Conservation (phyloP, 108 stramenopile genomes). For the Fragilariopsis cylindrus region DNA sequence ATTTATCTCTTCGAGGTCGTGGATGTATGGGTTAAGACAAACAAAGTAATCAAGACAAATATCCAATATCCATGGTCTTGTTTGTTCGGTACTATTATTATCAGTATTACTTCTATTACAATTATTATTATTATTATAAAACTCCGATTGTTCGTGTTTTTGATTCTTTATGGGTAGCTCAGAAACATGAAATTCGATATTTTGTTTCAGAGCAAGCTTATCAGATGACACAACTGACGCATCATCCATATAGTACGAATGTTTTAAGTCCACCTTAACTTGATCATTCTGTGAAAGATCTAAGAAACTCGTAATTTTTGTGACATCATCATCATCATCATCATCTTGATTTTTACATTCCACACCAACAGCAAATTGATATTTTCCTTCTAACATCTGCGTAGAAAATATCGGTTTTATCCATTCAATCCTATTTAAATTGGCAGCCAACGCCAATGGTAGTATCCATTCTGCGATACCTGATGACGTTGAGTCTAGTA, state of each 20-base stretch:
- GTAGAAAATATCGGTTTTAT: constrained; percentile 36
- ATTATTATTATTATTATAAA: background rate
- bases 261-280: constrained; percentile 40
- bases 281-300: constrained; percentile 39
- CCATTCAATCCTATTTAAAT: constrained; percentile 44
- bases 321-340: background rate
- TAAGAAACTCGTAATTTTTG: constrained; percentile 30
- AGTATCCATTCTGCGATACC: constrained; percentile 74
- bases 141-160: background rate
- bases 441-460: constrained; percentile 54
- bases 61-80: constrained; percentile 46
- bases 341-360: background rate
- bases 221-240: constrained; percentile 27
- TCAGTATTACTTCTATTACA: background rate
- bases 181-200: constrained; percentile 33
- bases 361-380: constrained; percentile 45
- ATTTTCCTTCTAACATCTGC: constrained; percentile 39
- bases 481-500: constrained; percentile 41
- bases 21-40: constrained; percentile 55
- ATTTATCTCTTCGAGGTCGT: constrained; percentile 38
- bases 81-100: background rate
- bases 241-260: constrained; percentile 62
- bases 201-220: constrained; percentile 36
- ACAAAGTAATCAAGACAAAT: constrained; percentile 69
- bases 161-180: constrained; percentile 2